phyloP scores from a whole-genome alignment of 2,329 filamentous ascomycete genomes.

The Pseudogymnoascus destructans region DNA sequence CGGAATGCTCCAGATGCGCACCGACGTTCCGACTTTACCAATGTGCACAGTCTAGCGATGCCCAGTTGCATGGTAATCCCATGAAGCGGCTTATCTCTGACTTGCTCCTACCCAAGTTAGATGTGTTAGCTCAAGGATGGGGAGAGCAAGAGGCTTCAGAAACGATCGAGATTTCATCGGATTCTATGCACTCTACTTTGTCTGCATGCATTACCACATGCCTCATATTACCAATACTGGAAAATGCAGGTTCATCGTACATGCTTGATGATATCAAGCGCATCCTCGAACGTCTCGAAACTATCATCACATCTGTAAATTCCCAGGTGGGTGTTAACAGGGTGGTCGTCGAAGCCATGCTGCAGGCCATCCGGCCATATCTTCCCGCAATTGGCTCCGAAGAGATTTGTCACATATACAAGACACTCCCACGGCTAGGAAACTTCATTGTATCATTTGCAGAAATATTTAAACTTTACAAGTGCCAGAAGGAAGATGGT shows the following conservation, averaged over 20 bases:
- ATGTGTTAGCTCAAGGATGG: conserved; percentile 21
- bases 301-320: conserved; percentile 10
- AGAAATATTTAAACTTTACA: conserved; percentile 15
- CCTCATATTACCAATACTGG: conserved; percentile 20
- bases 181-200: conserved; percentile 21
- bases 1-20: conserved; percentile 17
- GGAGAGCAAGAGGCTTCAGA: conserved; percentile 17
- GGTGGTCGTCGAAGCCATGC: neutral
- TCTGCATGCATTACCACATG: conserved; percentile 20
- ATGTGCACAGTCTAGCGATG: neutral
- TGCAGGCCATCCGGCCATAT: conserved; percentile 22
- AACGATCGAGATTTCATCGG: conserved; percentile 19
- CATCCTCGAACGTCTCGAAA: conserved; percentile 14
- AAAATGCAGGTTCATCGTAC: conserved; percentile 11
- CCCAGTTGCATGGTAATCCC: conserved; percentile 19
- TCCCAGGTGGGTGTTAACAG: neutral
- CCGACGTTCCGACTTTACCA: neutral
- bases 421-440: conserved; percentile 17
- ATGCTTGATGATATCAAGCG: conserved; percentile 16
- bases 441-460: conserved; percentile 19
- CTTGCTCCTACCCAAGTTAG: conserved; percentile 21
- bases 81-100: conserved; percentile 23
- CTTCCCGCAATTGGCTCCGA: conserved; percentile 18
- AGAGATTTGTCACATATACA: conserved; percentile 15
- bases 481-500: conserved; percentile 3